These are phyloP conservation scores for Penicillium concentricum DNA, from an alignment of 2,329 filamentous ascomycete species.

Conservation along the genomic window DNA sequence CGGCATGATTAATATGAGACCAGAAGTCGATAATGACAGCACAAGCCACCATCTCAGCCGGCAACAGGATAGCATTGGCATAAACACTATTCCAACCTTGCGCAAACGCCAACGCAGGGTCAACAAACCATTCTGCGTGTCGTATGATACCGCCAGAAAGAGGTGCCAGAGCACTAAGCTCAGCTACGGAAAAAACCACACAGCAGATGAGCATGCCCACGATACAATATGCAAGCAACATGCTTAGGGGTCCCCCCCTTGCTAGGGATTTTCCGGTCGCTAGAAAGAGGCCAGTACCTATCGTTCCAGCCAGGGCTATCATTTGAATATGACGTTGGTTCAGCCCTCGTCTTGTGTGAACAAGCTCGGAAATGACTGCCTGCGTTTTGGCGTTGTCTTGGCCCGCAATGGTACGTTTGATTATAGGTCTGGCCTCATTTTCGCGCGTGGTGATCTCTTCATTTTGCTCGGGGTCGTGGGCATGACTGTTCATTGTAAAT, in stretches of 20 bases:
- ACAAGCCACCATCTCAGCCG: slow-evolving; percentile 3
- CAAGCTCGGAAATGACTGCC: slow-evolving; percentile 1
- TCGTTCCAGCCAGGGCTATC: slow-evolving; percentile 36
- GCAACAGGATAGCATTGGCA: neutral
- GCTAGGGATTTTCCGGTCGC: slow-evolving; percentile 29
- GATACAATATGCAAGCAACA: slow-evolving; percentile 35
- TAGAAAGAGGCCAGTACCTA: slow-evolving; percentile 36
- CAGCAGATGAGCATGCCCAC: slow-evolving; percentile 35
- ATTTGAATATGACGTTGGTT: slow-evolving; percentile 32
- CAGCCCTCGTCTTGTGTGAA: slow-evolving; percentile 19
- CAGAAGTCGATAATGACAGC: slow-evolving; percentile 6
- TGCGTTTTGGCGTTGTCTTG: neutral
- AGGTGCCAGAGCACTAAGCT: neutral
- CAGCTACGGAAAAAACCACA: slow-evolving; percentile 24
- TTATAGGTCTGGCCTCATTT: neutral
- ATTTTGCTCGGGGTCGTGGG: neutral
- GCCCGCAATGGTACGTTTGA: neutral
- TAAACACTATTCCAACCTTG: slow-evolving; percentile 4
- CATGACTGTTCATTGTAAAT: neutral
- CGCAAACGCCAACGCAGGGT: neutral
- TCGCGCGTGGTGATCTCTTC: neutral
- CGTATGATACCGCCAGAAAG: slow-evolving; percentile 3
- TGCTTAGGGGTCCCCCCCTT: slow-evolving; percentile 28
- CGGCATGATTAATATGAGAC: neutral
- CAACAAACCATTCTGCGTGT: slow-evolving; percentile 3